These are phyloP conservation scores for Pseudocercospora macadamiae DNA, from an alignment of 2,329 filamentous ascomycete genomes.

Conservation along the genomic window DNA sequence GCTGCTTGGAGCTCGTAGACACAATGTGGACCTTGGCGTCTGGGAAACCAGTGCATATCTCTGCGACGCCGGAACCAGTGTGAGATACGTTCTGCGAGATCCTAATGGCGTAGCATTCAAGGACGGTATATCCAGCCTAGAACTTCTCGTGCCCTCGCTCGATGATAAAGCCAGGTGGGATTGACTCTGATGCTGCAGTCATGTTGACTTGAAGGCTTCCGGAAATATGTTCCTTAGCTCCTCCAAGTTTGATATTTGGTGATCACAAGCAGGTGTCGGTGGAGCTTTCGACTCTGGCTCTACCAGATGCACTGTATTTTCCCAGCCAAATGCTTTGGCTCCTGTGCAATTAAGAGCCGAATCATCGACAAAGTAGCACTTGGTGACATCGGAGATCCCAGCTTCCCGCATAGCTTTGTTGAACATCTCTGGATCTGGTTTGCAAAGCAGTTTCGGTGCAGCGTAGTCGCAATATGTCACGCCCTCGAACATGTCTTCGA, in stretches of 20 bases:
- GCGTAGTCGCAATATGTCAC: slow-evolving; percentile 94
- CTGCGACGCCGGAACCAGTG: too few species aligned
- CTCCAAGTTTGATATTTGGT: slow-evolving; percentile 74
- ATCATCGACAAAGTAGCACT: slow-evolving; percentile 96
- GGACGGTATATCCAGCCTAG: too few species aligned
- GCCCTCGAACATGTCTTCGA: slow-evolving; percentile 91
- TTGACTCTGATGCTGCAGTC: slow-evolving; percentile 6
- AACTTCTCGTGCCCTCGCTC: neutral
- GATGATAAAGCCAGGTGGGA: neutral
- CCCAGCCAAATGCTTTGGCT: slow-evolving; percentile 82
- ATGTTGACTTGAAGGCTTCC: slow-evolving; percentile 73
- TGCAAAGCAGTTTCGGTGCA: slow-evolving; percentile 75
- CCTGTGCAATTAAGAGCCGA: slow-evolving; percentile 79
- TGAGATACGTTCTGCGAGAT: too few species aligned
- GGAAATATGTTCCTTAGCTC: slow-evolving; percentile 79
- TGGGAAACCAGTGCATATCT: too few species aligned
- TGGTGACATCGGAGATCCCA: slow-evolving; percentile 64
- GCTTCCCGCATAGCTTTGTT: slow-evolving; percentile 87
- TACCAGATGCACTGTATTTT: slow-evolving; percentile 73
- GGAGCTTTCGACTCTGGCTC: slow-evolving; percentile 72
- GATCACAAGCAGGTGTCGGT: slow-evolving; percentile 62
- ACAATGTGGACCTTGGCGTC: too few species aligned
- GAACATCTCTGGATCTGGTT: slow-evolving; percentile 82
- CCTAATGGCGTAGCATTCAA: too few species aligned
- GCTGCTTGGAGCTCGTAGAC: too few species aligned